Percentiles rank a stretch among this genome's conserved stretches.
phyloP scores from a whole-genome alignment of 768 basidiomycete genomes.

The Coprinopsis cinerea region DNA sequence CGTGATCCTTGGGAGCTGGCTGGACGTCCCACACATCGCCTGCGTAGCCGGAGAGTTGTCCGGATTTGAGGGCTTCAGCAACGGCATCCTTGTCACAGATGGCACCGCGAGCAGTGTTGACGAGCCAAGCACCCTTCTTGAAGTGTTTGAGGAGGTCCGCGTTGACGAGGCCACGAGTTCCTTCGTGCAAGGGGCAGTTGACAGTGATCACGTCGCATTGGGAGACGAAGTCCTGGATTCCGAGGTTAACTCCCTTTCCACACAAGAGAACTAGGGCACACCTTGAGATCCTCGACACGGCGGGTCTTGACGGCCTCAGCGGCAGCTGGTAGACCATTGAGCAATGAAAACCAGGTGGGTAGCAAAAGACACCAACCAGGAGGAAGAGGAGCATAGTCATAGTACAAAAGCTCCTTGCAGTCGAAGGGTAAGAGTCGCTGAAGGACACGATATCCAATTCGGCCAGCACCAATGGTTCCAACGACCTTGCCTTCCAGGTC shows the following conservation, averaged over 20 bases:
- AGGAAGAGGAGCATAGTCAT: slow-evolving; percentile 74
- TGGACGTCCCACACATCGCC: slow-evolving; percentile 86
- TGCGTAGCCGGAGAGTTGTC: slow-evolving; percentile 61
- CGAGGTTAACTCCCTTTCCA: not conserved
- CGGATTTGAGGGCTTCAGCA: slow-evolving; percentile 66
- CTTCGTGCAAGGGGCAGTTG: slow-evolving; percentile 85
- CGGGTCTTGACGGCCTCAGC: slow-evolving; percentile 62
- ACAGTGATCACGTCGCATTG: slow-evolving; percentile 79
- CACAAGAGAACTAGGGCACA: slow-evolving; percentile 23
- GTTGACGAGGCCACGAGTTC: slow-evolving; percentile 75
- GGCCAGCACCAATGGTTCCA: slow-evolving; percentile 79
- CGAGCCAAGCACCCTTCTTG: slow-evolving; percentile 90
- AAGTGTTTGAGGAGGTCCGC: slow-evolving; percentile 78
- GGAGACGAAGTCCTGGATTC: slow-evolving; percentile 35
- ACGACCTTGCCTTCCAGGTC: slow-evolving; percentile 91
- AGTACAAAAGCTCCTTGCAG: slow-evolving; percentile 88
- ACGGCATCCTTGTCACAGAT: slow-evolving; percentile 85
- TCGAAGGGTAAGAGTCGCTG: slow-evolving; percentile 79
- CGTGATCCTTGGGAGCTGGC: slow-evolving; percentile 80
- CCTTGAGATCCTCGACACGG: slow-evolving; percentile 71
- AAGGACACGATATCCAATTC: slow-evolving; percentile 83
- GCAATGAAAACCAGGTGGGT: slow-evolving; percentile 24
- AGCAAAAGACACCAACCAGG: too few relatives aligned
- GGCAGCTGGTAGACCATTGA: slow-evolving; percentile 35
- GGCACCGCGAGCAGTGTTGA: slow-evolving; percentile 91